Percentiles rank a stretch among this genome's conserved stretches.
These are phyloP conservation scores for Apiospora malaysiana DNA, from an alignment of 2,329 filamentous ascomycete genomes.

Conservation along the genomic window DNA sequence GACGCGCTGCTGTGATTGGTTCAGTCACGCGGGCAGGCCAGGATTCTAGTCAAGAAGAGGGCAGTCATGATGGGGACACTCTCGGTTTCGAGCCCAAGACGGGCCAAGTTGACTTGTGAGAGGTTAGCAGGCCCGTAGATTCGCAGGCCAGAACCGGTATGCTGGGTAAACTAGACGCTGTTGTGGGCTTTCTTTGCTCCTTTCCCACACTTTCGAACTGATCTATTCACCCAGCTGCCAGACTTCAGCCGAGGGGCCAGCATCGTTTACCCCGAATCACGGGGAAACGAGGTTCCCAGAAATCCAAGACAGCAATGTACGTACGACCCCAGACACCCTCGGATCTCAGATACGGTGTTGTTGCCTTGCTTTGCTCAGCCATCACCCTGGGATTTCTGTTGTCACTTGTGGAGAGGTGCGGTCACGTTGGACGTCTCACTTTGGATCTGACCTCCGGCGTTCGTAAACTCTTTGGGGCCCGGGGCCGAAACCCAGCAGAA, in stretches of 20 bases:
- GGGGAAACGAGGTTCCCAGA: background rate
- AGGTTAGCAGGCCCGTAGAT: slow-evolving; percentile 8
- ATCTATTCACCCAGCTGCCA: background rate
- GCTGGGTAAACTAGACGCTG: background rate
- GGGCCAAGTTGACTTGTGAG: background rate
- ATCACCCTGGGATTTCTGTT: background rate
- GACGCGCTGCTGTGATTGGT: background rate
- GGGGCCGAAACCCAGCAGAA: background rate
- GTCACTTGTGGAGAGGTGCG: background rate
- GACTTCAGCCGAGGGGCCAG: background rate
- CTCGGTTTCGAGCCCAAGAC: slow-evolving; percentile 17
- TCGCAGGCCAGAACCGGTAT: background rate
- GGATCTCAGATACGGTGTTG: slow-evolving; percentile 2
- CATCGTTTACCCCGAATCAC: slow-evolving; percentile 10
- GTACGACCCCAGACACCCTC: background rate
- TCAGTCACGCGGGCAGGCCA: background rate
- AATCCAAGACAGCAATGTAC: too few species aligned
- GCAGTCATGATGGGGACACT: slow-evolving; percentile 14
- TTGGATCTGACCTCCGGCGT: slow-evolving; percentile 14
- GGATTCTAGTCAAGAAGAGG: background rate
- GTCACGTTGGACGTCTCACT: slow-evolving; percentile 9
- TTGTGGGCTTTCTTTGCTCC: background rate
- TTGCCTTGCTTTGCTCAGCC: background rate
- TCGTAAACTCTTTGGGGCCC: background rate
- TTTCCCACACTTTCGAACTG: background rate